Conservation (phyloP, 176 grass and related monocot genomes). For the Neostapfia colusana region DNA sequence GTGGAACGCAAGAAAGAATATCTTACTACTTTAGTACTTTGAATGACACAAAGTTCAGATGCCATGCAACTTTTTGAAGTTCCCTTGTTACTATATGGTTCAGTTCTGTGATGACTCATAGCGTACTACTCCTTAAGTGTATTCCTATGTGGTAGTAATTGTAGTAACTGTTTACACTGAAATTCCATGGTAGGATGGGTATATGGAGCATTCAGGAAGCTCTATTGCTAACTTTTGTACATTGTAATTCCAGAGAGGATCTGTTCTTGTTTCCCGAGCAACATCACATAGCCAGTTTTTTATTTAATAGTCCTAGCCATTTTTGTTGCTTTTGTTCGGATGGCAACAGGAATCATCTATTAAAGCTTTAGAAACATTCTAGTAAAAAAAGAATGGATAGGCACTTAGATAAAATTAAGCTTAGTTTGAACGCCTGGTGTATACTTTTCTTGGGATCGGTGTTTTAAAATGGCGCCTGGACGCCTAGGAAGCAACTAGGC, state of each 20-base stretch:
- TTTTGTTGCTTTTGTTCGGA: slow-evolving; percentile 13
- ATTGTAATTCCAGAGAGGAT: neutral
- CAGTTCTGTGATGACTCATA: too few species aligned
- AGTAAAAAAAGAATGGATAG: neutral
- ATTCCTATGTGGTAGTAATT: too few species aligned
- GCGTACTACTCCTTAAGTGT: too few species aligned
- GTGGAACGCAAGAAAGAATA: too few species aligned
- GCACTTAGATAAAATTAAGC: slow-evolving; percentile 15
- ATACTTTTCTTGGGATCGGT: too few species aligned
- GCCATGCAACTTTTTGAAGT: too few species aligned
- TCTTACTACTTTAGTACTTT: too few species aligned
- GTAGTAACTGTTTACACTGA: slow-evolving; percentile 4
- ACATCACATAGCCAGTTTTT: neutral
- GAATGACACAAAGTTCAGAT: too few species aligned
- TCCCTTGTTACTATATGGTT: too few species aligned
- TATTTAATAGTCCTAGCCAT: neutral
- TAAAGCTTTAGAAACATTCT: neutral
- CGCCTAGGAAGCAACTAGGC: too few species aligned
- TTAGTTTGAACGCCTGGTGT: slow-evolving; percentile 3
- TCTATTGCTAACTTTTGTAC: slow-evolving; percentile 1
- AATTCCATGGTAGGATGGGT: neutral
- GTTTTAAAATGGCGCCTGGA: too few species aligned
- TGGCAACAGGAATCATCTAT: neutral
- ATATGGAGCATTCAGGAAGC: neutral
- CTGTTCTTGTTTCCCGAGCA: neutral